These are phyloP conservation scores for Lophium mytilinum DNA, from an alignment of 495 filamentous ascomycete genomes.

Conservation along the genomic window DNA sequence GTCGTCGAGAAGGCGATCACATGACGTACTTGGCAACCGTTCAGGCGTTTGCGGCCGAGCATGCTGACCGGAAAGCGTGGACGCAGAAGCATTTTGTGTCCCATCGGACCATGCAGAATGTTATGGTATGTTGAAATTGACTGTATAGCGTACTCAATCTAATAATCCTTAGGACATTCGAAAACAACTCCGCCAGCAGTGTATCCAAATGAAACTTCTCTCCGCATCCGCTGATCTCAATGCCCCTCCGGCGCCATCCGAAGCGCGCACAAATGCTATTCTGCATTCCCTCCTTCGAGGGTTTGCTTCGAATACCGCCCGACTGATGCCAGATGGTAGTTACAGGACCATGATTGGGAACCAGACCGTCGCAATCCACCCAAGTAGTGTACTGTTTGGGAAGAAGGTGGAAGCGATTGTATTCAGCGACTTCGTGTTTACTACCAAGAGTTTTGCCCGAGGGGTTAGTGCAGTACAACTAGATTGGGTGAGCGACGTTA, in stretches of 20 bases:
- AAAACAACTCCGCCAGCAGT: slow-evolving; percentile 72
- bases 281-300: slow-evolving; percentile 76
- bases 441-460: slow-evolving; percentile 82
- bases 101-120: slow-evolving; percentile 71
- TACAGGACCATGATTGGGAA: slow-evolving; percentile 79
- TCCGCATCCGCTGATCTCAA: not conserved
- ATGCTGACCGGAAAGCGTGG: slow-evolving; percentile 67
- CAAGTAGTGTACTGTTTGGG: slow-evolving; percentile 75
- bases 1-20: slow-evolving; percentile 79
- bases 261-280: slow-evolving; percentile 49
- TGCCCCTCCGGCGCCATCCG: slow-evolving; percentile 27
- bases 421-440: slow-evolving; percentile 95
- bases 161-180: slow-evolving; percentile 57
- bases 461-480: slow-evolving; percentile 81
- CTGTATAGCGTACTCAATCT: slow-evolving; percentile 5
- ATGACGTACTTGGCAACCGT: slow-evolving; percentile 78
- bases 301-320: slow-evolving; percentile 74
- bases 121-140: slow-evolving; percentile 49
- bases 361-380: slow-evolving; percentile 83
- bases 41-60: slow-evolving; percentile 69
- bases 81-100: slow-evolving; percentile 69
- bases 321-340: slow-evolving; percentile 72
- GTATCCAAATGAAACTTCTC: slow-evolving; percentile 42
- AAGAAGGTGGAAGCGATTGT: slow-evolving; percentile 88
- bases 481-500: slow-evolving; percentile 71